Evolutionary conservation across 331 rosid species (phyloP).

Genomic region (Arachis monticola): DNA sequence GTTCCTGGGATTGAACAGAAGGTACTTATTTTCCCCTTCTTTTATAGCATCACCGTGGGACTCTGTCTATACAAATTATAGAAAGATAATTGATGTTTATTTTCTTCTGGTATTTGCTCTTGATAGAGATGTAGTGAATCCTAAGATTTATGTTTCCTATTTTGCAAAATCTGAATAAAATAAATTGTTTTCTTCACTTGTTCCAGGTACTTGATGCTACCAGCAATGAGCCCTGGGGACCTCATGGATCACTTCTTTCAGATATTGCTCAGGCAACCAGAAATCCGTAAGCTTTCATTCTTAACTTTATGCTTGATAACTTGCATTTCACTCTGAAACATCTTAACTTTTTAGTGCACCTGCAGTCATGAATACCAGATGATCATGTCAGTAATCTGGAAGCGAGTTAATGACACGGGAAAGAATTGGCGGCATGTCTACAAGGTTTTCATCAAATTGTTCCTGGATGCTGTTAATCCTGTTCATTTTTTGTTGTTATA

Average conservation of each 20-base stretch:
- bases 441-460: conserved; percentile 60
- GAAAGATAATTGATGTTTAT: conserved; percentile 8
- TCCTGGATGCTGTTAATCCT: conserved; percentile 22
- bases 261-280: conserved; percentile 86
- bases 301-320: conserved; percentile 31
- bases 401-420: conserved; percentile 91
- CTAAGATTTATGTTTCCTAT: conserved; percentile 7
- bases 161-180: conserved; percentile 21
- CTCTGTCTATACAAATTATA: not conserved
- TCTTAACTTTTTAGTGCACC: conserved; percentile 36
- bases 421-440: conserved; percentile 98
- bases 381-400: conserved; percentile 90
- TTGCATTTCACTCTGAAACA: conserved; percentile 22
- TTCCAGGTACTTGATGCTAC: conserved; percentile 96
- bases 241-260: conserved; percentile 94
- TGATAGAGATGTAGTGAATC: conserved; percentile 2
- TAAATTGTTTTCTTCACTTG: conserved; percentile 24
- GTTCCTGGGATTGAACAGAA: conserved; percentile 97
- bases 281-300: conserved; percentile 67
- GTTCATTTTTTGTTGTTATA: conserved; percentile 1
- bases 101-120: not conserved
- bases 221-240: conserved; percentile 99
- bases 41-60: conserved; percentile 21
- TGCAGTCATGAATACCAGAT: conserved; percentile 93
- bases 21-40: conserved; percentile 47